These are phyloP conservation scores for Yamadazyma ubonensis DNA, from an alignment of 805 yeast species.

Conservation along the genomic window DNA sequence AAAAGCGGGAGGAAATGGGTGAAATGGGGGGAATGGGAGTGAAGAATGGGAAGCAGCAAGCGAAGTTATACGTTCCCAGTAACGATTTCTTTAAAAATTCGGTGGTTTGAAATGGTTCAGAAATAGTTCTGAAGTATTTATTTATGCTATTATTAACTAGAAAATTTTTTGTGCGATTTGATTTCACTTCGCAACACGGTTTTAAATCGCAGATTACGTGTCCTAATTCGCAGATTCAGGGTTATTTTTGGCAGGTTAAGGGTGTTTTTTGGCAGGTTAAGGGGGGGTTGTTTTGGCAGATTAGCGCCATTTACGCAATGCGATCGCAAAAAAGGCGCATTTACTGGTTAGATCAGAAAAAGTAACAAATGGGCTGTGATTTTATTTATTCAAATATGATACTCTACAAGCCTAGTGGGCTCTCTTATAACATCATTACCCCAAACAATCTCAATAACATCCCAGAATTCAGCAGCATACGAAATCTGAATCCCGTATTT, in stretches of 20 bases:
- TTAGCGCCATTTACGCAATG: too few species aligned
- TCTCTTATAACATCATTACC: conserved; percentile 39
- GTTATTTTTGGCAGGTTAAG: background rate
- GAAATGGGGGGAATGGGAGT: too few species aligned
- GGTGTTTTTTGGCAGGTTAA: background rate
- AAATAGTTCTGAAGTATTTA: background rate
- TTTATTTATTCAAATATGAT: conserved; percentile 24
- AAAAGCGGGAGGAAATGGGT: too few species aligned
- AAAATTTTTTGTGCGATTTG: background rate
- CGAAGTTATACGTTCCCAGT: too few species aligned
- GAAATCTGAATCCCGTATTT: conserved; percentile 58
- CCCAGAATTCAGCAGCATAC: conserved; percentile 77
- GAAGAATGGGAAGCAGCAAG: too few species aligned
- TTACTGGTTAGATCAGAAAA: too few species aligned
- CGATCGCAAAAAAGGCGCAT: too few species aligned
- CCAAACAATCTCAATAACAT: conserved; percentile 75
- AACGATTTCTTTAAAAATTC: too few species aligned
- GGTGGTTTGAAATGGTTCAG: background rate
- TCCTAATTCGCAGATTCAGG: background rate
- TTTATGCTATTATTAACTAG: background rate
- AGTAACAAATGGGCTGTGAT: too few species aligned
- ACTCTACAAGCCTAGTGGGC: conserved; percentile 29
- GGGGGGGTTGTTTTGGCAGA: too few species aligned
- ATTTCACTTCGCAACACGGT: background rate
- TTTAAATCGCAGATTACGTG: background rate